Evolutionary conservation across 495 filamentous ascomycete genomes (phyloP).

Genomic region (Echria macrotheca): DNA sequence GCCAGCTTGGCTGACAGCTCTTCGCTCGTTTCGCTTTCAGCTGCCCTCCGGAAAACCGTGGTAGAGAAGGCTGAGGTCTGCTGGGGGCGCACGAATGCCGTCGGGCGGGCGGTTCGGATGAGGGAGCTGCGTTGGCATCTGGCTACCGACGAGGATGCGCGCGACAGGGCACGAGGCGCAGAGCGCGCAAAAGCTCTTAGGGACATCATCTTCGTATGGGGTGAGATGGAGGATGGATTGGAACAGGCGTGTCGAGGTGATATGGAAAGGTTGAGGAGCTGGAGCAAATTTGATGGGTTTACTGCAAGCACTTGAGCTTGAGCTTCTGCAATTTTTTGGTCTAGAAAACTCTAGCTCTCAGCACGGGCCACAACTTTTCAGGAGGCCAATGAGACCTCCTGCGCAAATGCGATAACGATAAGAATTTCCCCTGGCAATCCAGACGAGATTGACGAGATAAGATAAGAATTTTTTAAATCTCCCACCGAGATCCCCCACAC

Average conservation of each 20-base stretch:
- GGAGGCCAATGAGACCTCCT: no score
- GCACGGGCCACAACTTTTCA: no score
- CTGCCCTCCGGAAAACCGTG: conserved; percentile 49
- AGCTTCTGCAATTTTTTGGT: neutral
- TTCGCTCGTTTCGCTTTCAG: conserved; percentile 53
- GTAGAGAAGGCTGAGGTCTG: conserved; percentile 70
- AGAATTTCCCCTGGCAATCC: no score
- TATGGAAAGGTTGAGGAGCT: neutral
- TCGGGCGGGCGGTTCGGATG: conserved; percentile 23
- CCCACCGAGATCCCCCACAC: no score
- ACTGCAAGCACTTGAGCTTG: neutral
- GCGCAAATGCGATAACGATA: no score
- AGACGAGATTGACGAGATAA: no score
- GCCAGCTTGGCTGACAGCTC: conserved; percentile 73
- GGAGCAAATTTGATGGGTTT: neutral
- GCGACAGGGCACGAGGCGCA: conserved; percentile 61
- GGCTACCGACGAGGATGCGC: conserved; percentile 52
- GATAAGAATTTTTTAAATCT: no score
- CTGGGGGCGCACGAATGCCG: conserved; percentile 42
- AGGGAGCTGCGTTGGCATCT: conserved; percentile 33
- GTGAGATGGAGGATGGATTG: conserved; percentile 2
- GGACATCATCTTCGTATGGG: conserved; percentile 61
- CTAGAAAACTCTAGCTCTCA: conserved; percentile 7
- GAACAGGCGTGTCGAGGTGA: neutral
- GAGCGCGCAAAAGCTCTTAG: conserved; percentile 66